Percentiles rank a stretch among this genome's conserved stretches.
phyloP scores from a whole-genome alignment of 192 early-diverging fungal species.

The Coemansia sp. region DNA sequence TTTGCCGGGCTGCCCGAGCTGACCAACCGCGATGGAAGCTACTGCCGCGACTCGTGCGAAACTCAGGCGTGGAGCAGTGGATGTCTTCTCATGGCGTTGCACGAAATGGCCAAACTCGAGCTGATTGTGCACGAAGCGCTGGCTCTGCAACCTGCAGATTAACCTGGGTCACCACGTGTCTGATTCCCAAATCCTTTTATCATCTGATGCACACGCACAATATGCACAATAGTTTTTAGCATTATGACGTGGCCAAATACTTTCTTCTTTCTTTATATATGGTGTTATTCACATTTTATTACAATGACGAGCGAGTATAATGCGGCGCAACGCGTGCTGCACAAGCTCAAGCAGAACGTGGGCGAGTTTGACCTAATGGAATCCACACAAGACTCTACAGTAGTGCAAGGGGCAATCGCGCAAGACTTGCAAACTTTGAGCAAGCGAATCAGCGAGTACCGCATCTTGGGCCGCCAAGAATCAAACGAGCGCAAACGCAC shows the following conservation, averaged over 20 bases:
- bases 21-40: conserved; percentile 82
- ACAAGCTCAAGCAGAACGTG: conserved; percentile 49
- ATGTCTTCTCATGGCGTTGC: conserved; percentile 45
- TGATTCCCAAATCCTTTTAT: not conserved
- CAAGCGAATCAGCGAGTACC: conserved; percentile 49
- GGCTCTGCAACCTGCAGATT: not conserved
- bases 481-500: conserved; percentile 48
- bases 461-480: conserved; percentile 42
- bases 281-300: not conserved
- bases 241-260: not conserved
- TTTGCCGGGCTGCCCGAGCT: conserved; percentile 96
- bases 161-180: not conserved
- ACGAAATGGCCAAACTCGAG: conserved; percentile 37
- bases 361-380: conserved; percentile 42
- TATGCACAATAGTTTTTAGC: not conserved
- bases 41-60: conserved; percentile 81
- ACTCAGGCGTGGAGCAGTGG: conserved; percentile 88
- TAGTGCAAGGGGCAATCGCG: conserved; percentile 29
- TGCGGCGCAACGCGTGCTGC: conserved; percentile 52
- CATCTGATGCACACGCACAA: not conserved
- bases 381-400: conserved; percentile 8
- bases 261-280: conserved; percentile 3
- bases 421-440: conserved; percentile 44
- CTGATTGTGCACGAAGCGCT: conserved; percentile 28
- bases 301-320: conserved; percentile 55